Evolutionary conservation across 257 asterid genomes (phyloP).

Genomic region (Osmanthus fragrans): DNA sequence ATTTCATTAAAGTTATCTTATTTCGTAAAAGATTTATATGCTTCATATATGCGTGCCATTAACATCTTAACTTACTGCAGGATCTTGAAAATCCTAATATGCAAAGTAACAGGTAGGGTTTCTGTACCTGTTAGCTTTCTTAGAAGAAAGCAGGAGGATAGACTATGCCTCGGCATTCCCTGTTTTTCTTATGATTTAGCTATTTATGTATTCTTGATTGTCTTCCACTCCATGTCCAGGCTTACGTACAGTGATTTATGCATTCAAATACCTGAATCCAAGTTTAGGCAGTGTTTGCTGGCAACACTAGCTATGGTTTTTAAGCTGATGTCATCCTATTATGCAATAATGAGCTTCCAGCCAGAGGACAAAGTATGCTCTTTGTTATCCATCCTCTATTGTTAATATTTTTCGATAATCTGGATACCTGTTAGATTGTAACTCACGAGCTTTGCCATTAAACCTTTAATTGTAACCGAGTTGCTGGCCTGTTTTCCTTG

Average conservation of each 20-base stretch:
- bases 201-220: conserved; percentile 31
- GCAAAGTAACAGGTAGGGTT: conserved; percentile 62
- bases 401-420: neutral
- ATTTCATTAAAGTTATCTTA: neutral
- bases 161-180: conserved; percentile 13
- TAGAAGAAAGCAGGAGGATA: neutral
- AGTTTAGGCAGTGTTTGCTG: conserved; percentile 84
- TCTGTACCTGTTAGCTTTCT: conserved; percentile 11
- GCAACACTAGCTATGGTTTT: conserved; percentile 82
- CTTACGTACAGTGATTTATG: conserved; percentile 97
- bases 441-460: neutral
- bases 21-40: conserved; percentile 2
- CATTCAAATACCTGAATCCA: conserved; percentile 86
- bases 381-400: conserved; percentile 17
- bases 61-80: conserved; percentile 59
- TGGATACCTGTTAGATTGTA: conserved; percentile 2
- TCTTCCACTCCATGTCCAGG: conserved; percentile 49
- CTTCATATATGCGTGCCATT: conserved; percentile 21
- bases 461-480: neutral
- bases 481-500: neutral
- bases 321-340: conserved; percentile 90
- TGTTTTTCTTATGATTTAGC: conserved; percentile 17
- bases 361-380: conserved; percentile 67
- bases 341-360: conserved; percentile 75
- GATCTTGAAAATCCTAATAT: conserved; percentile 54